These are phyloP conservation scores for Candolleomyces eurysporus DNA, from an alignment of 768 basidiomycete genomes.

Conservation along the genomic window DNA sequence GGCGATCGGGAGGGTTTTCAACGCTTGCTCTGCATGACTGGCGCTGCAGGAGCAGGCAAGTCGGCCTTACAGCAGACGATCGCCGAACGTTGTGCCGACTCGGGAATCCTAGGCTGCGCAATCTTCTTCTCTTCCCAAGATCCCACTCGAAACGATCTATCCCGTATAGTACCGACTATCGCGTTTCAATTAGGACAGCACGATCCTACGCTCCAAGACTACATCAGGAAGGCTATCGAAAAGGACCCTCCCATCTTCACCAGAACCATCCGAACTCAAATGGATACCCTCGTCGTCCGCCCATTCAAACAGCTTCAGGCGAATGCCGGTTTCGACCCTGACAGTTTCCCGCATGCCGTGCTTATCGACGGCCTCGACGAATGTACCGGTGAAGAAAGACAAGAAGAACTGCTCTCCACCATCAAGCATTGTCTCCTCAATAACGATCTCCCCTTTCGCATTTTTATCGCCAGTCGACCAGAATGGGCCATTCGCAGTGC, in stretches of 20 bases:
- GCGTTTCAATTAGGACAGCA: not conserved
- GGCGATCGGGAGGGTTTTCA: not conserved
- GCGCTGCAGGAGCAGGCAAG: conserved; percentile 2
- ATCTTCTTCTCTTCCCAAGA: conserved; percentile 3
- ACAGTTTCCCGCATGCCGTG: not conserved
- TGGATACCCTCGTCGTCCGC: not conserved
- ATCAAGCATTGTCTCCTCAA: not conserved
- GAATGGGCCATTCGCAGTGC: not conserved
- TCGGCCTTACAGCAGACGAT: conserved; percentile 1
- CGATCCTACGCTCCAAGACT: not conserved
- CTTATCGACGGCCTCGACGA: conserved; percentile 5
- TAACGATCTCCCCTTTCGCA: not conserved
- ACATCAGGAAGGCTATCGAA: not conserved
- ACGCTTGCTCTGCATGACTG: not conserved
- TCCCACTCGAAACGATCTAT: not conserved
- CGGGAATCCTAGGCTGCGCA: not conserved
- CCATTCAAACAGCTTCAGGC: not conserved
- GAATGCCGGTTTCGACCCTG: not conserved
- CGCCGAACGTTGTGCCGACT: not conserved
- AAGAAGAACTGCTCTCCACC: not conserved
- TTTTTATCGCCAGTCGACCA: not conserved
- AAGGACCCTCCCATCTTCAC: not conserved
- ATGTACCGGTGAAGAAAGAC: not conserved
- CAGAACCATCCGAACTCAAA: not conserved
- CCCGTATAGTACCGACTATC: not conserved